Evolutionary conservation across 2,329 filamentous ascomycete genomes (phyloP).

Genomic region (Fusarium globosum): DNA sequence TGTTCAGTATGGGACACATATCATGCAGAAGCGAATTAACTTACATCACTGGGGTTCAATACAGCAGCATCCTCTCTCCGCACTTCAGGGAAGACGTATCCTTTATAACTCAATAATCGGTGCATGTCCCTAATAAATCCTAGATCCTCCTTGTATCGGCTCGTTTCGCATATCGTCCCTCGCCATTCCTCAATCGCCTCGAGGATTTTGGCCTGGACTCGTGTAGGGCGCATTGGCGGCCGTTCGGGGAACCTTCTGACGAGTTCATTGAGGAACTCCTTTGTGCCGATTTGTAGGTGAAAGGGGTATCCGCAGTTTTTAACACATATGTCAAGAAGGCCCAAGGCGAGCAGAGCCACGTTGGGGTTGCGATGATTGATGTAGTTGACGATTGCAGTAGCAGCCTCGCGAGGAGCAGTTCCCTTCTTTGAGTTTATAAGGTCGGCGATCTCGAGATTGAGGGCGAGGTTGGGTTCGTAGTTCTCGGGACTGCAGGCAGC

Average conservation of each 20-base stretch:
- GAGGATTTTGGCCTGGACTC: conserved; percentile 91
- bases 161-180: conserved; percentile 97
- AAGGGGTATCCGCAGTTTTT: conserved; percentile 99
- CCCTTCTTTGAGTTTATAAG: conserved; percentile 98
- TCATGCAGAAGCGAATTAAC: conserved; percentile 50
- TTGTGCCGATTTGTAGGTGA: conserved; percentile 97
- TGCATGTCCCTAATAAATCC: conserved; percentile 99
- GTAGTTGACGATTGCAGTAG: conserved; percentile 90
- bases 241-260: conserved; percentile 95
- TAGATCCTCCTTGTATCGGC: conserved; percentile 95
- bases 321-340: conserved; percentile 96
- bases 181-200: conserved; percentile 99
- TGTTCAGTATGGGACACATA: conserved; percentile 54
- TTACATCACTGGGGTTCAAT: conserved; percentile 93
- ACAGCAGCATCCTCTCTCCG: conserved; percentile 95
- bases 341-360: conserved; percentile 88
- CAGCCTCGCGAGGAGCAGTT: conserved; percentile 92
- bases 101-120: conserved; percentile 92
- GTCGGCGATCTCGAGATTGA: conserved; percentile 96
- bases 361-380: conserved; percentile 98
- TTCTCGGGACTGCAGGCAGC: conserved; percentile 97
- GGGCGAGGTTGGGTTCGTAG: conserved; percentile 95
- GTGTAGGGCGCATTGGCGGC: conserved; percentile 84
- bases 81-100: conserved; percentile 94
- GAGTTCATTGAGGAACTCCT: conserved; percentile 98